Evolutionary conservation across 2,329 filamentous ascomycete species (phyloP).

Genomic region (Cladophialophora psammophila): DNA sequence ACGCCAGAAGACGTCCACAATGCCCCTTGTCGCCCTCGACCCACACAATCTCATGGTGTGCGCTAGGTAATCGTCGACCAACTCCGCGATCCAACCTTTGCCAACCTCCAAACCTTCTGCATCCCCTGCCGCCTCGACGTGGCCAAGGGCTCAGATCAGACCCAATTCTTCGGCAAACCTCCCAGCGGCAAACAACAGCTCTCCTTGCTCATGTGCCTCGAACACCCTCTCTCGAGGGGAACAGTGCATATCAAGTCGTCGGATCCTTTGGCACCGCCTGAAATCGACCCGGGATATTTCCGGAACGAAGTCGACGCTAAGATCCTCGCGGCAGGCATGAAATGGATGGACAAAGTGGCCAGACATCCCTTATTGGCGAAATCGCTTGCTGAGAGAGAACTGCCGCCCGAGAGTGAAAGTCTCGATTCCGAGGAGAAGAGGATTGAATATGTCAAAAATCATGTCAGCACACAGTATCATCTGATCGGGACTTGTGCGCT

Average conservation of each 20-base stretch:
- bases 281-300: constrained; percentile 54
- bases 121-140: constrained; percentile 37
- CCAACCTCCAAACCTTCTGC: constrained; percentile 38
- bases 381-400: constrained; percentile 22
- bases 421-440: constrained; percentile 39
- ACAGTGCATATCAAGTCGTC: constrained; percentile 50
- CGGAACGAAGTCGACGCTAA: constrained; percentile 47
- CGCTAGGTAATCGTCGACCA: constrained; percentile 44
- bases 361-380: constrained; percentile 33
- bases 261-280: constrained; percentile 49
- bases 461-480: constrained; percentile 51
- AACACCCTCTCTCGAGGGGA: constrained; percentile 55
- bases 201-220: constrained; percentile 34
- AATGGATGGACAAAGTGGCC: constrained; percentile 48
- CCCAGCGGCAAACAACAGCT: constrained; percentile 33
- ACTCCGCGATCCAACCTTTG: constrained; percentile 38
- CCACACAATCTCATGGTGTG: background rate
- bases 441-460: constrained; percentile 49
- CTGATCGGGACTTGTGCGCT: constrained; percentile 54
- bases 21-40: background rate
- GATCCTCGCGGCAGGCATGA: constrained; percentile 46
- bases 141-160: constrained; percentile 37
- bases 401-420: constrained; percentile 29
- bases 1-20: background rate
- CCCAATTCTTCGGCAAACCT: constrained; percentile 34